Conservation (phyloP, 192 early-diverging fungal species). For the Chytriomyces confervae region DNA sequence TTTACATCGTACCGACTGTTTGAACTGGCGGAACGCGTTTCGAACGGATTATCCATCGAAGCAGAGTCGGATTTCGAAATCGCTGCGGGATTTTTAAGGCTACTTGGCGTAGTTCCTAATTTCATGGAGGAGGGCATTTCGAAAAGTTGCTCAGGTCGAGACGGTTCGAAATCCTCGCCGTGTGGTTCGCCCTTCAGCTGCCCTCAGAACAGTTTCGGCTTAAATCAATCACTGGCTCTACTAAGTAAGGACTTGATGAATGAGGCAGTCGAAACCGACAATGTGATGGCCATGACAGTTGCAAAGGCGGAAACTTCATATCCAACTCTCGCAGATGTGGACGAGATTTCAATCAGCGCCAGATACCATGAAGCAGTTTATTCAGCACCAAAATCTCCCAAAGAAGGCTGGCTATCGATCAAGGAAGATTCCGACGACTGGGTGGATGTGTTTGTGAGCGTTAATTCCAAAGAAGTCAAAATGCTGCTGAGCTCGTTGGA, state of each 20-base stretch:
- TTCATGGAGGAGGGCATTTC: background rate
- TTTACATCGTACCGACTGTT: slow-evolving; percentile 7
- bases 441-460: slow-evolving; percentile 23
- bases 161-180: background rate
- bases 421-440: slow-evolving; percentile 25
- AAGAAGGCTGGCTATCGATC: slow-evolving; percentile 27
- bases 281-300: slow-evolving; percentile 1
- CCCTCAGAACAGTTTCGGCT: background rate
- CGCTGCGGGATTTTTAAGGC: slow-evolving; percentile 4
- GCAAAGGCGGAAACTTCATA: slow-evolving; percentile 4
- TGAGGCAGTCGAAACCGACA: slow-evolving; percentile 4
- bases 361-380: background rate
- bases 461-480: slow-evolving; percentile 16
- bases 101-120: background rate
- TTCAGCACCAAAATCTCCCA: slow-evolving; percentile 3
- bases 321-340: background rate
- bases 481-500: slow-evolving; percentile 24
- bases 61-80: slow-evolving; percentile 2
- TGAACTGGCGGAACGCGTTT: slow-evolving; percentile 19
- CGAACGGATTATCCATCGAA: background rate
- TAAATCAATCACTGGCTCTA: background rate
- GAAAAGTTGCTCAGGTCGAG: background rate
- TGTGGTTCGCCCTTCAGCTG: background rate
- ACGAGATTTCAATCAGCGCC: background rate
- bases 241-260: background rate